These are phyloP conservation scores for Aspergillus pseudonomiae DNA, from an alignment of 2,329 filamentous ascomycete genomes.

Conservation along the genomic window DNA sequence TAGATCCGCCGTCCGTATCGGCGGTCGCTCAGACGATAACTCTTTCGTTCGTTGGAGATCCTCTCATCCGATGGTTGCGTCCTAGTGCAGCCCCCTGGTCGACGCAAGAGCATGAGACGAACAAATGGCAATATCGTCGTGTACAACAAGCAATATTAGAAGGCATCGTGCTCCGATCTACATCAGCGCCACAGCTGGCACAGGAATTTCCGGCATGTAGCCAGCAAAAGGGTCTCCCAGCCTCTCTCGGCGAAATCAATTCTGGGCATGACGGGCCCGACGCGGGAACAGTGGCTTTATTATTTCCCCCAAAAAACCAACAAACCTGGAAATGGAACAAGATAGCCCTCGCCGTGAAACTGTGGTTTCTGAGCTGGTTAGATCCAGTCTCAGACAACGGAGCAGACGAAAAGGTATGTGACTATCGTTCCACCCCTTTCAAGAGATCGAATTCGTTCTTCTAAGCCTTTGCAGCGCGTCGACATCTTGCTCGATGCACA, in stretches of 20 bases:
- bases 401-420: constrained; percentile 17
- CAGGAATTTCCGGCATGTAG: constrained; percentile 8
- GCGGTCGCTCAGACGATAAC: constrained; percentile 25
- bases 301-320: constrained; percentile 23
- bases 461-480: constrained; percentile 15
- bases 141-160: constrained; percentile 24
- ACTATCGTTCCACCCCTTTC: not conserved
- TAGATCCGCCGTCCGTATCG: constrained; percentile 19
- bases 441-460: too few relatives aligned
- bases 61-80: constrained; percentile 30
- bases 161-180: constrained; percentile 24
- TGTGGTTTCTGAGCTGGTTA: constrained; percentile 22
- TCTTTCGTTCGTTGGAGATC: constrained; percentile 28
- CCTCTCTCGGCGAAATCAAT: not conserved
- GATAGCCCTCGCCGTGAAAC: constrained; percentile 14
- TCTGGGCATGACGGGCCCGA: constrained; percentile 2
- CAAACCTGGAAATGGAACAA: constrained; percentile 18
- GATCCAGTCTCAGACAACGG: constrained; percentile 18
- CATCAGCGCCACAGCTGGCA: constrained; percentile 12
- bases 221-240: not conserved
- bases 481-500: constrained; percentile 18
- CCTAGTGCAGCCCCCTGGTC: constrained; percentile 23
- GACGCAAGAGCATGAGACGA: not conserved
- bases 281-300: constrained; percentile 23
- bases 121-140: constrained; percentile 29